phyloP scores from a whole-genome alignment of 2,329 filamentous ascomycete genomes.

The Sarocladium oryzae region DNA sequence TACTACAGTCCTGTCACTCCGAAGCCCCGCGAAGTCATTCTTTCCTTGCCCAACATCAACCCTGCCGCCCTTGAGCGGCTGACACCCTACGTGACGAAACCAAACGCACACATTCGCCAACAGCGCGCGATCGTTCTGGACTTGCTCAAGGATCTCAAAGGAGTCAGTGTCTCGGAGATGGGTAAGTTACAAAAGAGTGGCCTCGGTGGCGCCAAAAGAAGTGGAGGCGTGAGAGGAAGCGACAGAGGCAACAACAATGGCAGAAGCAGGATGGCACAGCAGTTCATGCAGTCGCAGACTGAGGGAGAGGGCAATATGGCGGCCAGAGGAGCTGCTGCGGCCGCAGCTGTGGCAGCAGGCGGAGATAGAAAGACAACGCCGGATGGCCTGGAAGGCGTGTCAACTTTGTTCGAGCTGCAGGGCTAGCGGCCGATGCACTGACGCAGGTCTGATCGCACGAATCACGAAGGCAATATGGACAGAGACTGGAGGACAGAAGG shows the following conservation, averaged over 20 bases:
- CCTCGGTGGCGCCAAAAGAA: constrained; percentile 23
- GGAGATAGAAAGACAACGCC: constrained; percentile 32
- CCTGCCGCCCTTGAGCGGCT: constrained; percentile 60
- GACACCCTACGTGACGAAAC: constrained; percentile 52
- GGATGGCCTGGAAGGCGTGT: constrained; percentile 48
- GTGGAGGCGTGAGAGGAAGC: constrained; percentile 45
- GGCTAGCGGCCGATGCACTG: constrained; percentile 15
- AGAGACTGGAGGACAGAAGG: too few relatives aligned
- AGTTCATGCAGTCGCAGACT: constrained; percentile 43
- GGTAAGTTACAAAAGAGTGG: constrained; percentile 66
- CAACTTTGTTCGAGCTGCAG: constrained; percentile 39
- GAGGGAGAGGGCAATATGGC: constrained; percentile 22
- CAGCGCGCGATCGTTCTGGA: constrained; percentile 80
- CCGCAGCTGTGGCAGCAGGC: constrained; percentile 19
- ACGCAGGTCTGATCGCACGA: neutral
- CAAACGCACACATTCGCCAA: constrained; percentile 58
- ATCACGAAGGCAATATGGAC: too few relatives aligned
- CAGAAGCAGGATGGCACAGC: constrained; percentile 51
- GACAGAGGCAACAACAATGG: constrained; percentile 53
- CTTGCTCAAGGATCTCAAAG: constrained; percentile 77
- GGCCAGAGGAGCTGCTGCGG: constrained; percentile 25
- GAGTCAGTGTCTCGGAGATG: constrained; percentile 88
- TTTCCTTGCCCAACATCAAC: constrained; percentile 72
- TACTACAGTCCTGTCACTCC: constrained; percentile 64
- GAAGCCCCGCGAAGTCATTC: constrained; percentile 69